These are phyloP conservation scores for Capsicum pubescens DNA, from an alignment of 257 asterid species.

Conservation along the genomic window DNA sequence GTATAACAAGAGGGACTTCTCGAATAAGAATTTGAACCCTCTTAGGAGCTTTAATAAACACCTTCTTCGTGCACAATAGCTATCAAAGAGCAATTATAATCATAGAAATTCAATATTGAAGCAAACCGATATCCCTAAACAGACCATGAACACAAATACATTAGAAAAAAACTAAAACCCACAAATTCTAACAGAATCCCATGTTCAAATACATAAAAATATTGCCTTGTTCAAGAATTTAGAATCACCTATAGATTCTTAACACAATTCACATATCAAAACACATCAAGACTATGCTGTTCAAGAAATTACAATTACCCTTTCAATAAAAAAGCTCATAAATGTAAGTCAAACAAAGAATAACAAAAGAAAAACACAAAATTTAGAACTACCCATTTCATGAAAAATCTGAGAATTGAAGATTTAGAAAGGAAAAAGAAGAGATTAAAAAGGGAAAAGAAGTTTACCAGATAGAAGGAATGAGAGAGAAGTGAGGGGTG, in stretches of 20 bases:
- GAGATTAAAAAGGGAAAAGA: background rate
- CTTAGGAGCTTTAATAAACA: background rate
- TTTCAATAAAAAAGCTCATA: background rate
- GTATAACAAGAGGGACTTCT: background rate
- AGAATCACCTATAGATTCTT: background rate
- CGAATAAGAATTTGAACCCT: background rate
- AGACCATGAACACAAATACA: background rate
- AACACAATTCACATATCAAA: background rate
- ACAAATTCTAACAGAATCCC: constrained; percentile 16
- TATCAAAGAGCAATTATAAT: background rate
- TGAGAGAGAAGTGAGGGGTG: background rate
- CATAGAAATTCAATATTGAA: background rate
- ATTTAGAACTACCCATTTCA: background rate
- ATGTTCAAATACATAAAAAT: background rate
- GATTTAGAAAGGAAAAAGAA: background rate
- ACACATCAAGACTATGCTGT: background rate
- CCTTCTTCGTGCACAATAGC: background rate
- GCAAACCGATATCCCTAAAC: background rate
- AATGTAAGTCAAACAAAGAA: too few species aligned
- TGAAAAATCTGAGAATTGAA: background rate
- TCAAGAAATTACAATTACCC: background rate
- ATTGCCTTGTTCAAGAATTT: background rate
- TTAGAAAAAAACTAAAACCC: background rate
- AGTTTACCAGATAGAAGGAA: background rate
- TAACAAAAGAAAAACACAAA: background rate